phyloP scores from a whole-genome alignment of 2,329 filamentous ascomycete species.

The Endothia cerciana region DNA sequence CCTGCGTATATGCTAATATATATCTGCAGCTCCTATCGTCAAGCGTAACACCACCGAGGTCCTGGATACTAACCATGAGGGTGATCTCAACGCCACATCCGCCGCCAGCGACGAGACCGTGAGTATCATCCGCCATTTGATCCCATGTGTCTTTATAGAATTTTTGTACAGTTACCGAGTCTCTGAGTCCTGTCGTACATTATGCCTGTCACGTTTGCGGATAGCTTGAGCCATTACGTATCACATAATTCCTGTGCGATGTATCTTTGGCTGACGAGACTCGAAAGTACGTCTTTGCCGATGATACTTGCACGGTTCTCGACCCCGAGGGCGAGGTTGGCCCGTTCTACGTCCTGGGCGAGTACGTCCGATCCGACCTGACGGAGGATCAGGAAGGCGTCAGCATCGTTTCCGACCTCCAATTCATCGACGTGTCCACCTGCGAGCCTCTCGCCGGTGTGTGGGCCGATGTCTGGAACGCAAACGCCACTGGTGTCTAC shows the following conservation, averaged over 20 bases:
- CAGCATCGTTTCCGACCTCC: conserved; percentile 45
- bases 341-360: conserved; percentile 40
- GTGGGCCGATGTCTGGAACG: conserved; percentile 32
- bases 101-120: conserved; percentile 16
- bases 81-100: background rate
- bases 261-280: background rate
- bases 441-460: conserved; percentile 39
- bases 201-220: background rate
- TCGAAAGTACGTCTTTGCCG: conserved; percentile 14
- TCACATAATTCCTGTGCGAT: background rate
- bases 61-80: conserved; percentile 17
- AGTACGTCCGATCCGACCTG: conserved; percentile 43
- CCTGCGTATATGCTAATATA: background rate
- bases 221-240: too few relatives aligned
- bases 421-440: conserved; percentile 47
- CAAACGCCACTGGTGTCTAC: conserved; percentile 48
- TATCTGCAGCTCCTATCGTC: conserved; percentile 6
- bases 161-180: background rate
- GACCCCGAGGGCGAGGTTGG: conserved; percentile 39
- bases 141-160: background rate
- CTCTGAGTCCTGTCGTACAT: background rate
- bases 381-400: conserved; percentile 43
- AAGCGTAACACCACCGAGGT: conserved; percentile 19
- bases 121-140: background rate
- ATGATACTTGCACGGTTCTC: conserved; percentile 32